Evolutionary conservation across 2,329 filamentous ascomycete species (phyloP), one percentile per base, ranked within the genome.

Genomic region (Ceratocystis harringtonii): DNA sequence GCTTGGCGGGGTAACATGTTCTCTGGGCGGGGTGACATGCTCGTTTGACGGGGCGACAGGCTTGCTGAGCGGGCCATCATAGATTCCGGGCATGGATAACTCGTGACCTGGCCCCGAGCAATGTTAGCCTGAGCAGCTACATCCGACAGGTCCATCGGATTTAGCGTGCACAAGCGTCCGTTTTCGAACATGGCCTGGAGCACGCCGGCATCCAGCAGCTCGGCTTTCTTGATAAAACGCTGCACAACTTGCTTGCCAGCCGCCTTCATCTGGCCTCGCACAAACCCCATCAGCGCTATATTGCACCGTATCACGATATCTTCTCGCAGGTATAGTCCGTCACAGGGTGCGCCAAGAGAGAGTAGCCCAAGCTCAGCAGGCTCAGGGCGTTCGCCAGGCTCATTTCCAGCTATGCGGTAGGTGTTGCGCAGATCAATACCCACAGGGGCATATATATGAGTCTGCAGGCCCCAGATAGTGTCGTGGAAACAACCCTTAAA

Each of bases 401-500:
- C 85, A 72, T 88, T 88, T 6, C 86, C 86, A 68, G 79, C 81
- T 65, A 89, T 83, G 71, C 82, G 80, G 73, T 87, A 89, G 70
- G 82, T 86, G 75, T 85, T 86, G 68, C 85, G 80, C 72, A 88
- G 73, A 72, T 89, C 85, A 63, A 87, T 78, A 68, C 79, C 81
- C 72, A 87, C 80, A 41, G 86, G 86, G 52, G 84, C 85, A 72
- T 88, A 88, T 63, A 85, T 84, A 75, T 89, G 86, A 8, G 84
- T 87, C 75, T 89, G 86, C 67, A 89, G 75, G 2, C 86, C 86
- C 82, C 84, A 87, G 2, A 85, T 84, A 78, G 87, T 83, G 72
- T 88, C 81, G 71, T 89, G 86, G 72, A 89, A 89, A 71, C 85
- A 87, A 67, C 84, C 86, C 68, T 84, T 86, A 76, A 89, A 89